phyloP scores from a whole-genome alignment of 306 rosid species.

The Ceratonia siliqua region DNA sequence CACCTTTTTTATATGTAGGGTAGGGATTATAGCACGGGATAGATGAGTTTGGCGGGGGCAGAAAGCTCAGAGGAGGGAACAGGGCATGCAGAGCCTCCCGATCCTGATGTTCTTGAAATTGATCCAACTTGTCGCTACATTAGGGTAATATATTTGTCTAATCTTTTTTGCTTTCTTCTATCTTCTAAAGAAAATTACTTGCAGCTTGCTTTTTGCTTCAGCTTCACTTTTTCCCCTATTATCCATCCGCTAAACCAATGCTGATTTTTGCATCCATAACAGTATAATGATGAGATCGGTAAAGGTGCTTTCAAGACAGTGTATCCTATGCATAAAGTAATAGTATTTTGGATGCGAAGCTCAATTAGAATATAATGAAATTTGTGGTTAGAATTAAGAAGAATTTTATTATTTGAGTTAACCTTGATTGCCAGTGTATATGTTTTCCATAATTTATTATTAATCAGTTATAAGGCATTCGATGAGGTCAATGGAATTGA shows the following conservation, averaged over 20 bases:
- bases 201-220: neutral
- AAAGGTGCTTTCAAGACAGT: conserved; percentile 57
- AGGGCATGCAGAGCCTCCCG: conserved; percentile 44
- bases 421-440: neutral
- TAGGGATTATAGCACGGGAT: conserved; percentile 17
- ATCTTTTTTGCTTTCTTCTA: neutral
- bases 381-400: neutral
- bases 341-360: neutral
- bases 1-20: neutral
- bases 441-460: conserved; percentile 31
- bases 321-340: conserved; percentile 24
- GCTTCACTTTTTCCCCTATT: neutral
- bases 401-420: neutral
- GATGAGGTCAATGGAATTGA: conserved; percentile 85
- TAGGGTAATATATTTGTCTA: conserved; percentile 44
- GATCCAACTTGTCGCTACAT: conserved; percentile 59
- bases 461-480: conserved; percentile 76
- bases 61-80: conserved; percentile 41
- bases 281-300: conserved; percentile 52
- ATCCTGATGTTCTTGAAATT: conserved; percentile 58
- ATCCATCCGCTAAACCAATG: conserved; percentile 11
- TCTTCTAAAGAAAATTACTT: neutral
- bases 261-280: conserved; percentile 24
- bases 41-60: conserved; percentile 32
- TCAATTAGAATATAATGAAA: neutral